Evolutionary conservation across 2,329 filamentous ascomycete species (phyloP), one percentile per base, ranked within the genome.

Genomic region (Akanthomyces muscarius): DNA sequence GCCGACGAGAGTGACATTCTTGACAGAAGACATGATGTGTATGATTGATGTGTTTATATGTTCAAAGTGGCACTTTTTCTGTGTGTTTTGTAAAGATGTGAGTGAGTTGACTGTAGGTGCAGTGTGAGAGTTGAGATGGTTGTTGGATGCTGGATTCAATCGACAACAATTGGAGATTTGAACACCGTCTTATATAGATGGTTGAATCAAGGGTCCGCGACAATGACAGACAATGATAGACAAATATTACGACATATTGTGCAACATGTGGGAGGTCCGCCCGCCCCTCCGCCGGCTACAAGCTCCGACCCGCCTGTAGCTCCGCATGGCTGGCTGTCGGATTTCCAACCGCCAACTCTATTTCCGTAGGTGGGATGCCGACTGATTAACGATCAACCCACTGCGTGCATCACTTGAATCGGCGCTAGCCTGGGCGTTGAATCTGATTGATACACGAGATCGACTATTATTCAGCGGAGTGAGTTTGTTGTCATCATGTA

Each of bases 1-100:
- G 18, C 70, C 71, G 10, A 67, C 65, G 11, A 73, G 55, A 4
- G 69, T 66, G 42, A 73, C 68, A 30, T 69, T 72, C 51, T 68
- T 65, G 48, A 72, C 68, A 33, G 59, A 30, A 33, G 57, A 47
- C 63, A 64, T 64, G 28, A 3, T 59, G 33, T 18, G 11, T 33
- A 30, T 41, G 18, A n/a, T 6, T 38, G 33, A 13, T 18, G n/a
- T 33, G 42, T 25, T n/a, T 25, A 5, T 36, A 10, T 57, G 5
- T 33, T 38, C 1, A 23, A 23, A 38, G 28, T 23, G n/a, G 23
- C 33, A 7, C 10, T 21, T 33, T 45, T 5, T 7, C 3, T 44
- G 18, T 45, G 23, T 41, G 13, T 41, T 41, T 16, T 16, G 14
- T 16, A 41, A 16, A 16, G 38, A 41, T 41, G 38, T 28, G 45